Percentiles rank a stretch among this genome's conserved stretches.
phyloP scores from a whole-genome alignment of 257 asterid genomes.

The Fraxinus anomala region DNA sequence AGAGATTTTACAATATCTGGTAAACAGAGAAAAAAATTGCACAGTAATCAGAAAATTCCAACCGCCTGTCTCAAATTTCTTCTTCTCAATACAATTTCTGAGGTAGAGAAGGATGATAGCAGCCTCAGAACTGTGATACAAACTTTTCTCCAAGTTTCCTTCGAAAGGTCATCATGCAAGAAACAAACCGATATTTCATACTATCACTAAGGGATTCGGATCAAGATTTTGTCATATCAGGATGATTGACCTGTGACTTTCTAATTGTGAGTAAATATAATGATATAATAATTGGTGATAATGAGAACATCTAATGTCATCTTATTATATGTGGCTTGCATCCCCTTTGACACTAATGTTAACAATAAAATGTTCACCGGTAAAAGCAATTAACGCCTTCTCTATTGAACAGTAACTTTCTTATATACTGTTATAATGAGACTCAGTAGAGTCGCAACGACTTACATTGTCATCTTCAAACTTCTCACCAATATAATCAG shows the following conservation, averaged over 20 bases:
- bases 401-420: not conserved
- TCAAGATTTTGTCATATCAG: conserved; percentile 10
- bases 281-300: not conserved
- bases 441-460: not conserved
- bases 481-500: conserved; percentile 65
- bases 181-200: conserved; percentile 7
- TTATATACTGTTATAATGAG: not conserved
- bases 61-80: not conserved
- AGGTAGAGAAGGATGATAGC: not conserved
- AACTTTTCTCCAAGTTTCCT: conserved; percentile 25
- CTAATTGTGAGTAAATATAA: not conserved
- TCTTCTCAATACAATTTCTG: not conserved
- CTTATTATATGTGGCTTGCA: not conserved
- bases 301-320: not conserved
- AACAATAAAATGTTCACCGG: not conserved
- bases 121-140: conserved; percentile 11
- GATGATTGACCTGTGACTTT: not conserved
- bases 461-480: conserved; percentile 69
- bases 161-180: conserved; percentile 7
- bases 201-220: not conserved
- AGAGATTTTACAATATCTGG: conserved; percentile 10
- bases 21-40: conserved; percentile 8
- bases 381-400: not conserved
- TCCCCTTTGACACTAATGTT: not conserved
- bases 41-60: not conserved